phyloP scores from a whole-genome alignment of 176 grass and related monocot genomes.

The Raddia distichophylla region DNA sequence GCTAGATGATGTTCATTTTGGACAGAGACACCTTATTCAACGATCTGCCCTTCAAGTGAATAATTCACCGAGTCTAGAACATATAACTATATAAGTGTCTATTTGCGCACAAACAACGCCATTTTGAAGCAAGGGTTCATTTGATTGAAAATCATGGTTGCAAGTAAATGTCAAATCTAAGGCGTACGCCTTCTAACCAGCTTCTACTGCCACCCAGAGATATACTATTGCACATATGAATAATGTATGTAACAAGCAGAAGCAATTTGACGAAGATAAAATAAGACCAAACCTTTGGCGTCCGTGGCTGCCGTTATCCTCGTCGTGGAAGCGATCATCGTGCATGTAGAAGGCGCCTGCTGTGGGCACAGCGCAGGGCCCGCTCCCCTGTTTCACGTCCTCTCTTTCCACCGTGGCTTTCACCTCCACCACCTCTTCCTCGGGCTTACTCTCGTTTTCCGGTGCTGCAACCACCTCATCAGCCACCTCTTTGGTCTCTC shows the following conservation, averaged over 20 bases:
- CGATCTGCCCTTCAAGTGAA: not conserved
- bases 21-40: not conserved
- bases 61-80: not conserved
- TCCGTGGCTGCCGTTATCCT: slow-evolving; percentile 48
- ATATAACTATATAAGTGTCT: not conserved
- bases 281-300: slow-evolving; percentile 50
- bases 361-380: slow-evolving; percentile 56
- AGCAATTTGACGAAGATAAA: not conserved
- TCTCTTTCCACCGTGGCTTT: slow-evolving; percentile 7
- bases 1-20: slow-evolving; percentile 7
- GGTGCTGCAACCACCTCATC: slow-evolving; percentile 4
- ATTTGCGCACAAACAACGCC: too few species aligned
- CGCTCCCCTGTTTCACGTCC: slow-evolving; percentile 49
- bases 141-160: not conserved
- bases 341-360: slow-evolving; percentile 76
- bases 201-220: not conserved
- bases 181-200: not conserved
- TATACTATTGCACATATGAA: not conserved
- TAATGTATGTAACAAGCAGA: not conserved
- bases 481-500: slow-evolving; percentile 8
- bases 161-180: not conserved
- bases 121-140: not conserved
- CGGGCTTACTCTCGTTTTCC: slow-evolving; percentile 13
- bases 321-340: slow-evolving; percentile 67
- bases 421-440: slow-evolving; percentile 20